phyloP scores from a whole-genome alignment of 768 basidiomycete genomes.

The Tulasnella sp. region DNA sequence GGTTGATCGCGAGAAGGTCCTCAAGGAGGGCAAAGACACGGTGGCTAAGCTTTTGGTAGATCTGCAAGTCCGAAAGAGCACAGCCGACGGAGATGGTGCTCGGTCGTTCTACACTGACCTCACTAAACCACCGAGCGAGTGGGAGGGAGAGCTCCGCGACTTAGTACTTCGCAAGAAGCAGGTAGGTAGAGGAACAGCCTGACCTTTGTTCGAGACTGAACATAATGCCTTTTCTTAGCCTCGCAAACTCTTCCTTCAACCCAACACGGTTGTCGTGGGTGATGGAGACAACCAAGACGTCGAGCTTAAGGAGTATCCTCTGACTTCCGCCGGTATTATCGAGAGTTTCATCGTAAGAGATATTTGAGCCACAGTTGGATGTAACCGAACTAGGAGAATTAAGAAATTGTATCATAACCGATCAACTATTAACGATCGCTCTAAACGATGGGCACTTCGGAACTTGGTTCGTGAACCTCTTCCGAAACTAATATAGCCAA shows the following conservation, averaged over 20 bases:
- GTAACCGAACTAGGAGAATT: slow-evolving; percentile 12
- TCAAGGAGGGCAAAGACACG: slow-evolving; percentile 64
- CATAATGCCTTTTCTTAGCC: slow-evolving; percentile 52
- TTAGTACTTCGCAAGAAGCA: slow-evolving; percentile 78
- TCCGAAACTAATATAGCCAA: slow-evolving; percentile 24
- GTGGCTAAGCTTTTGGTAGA: slow-evolving; percentile 77
- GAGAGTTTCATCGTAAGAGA: slow-evolving; percentile 79
- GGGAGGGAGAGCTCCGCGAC: slow-evolving; percentile 77
- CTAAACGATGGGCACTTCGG: slow-evolving; percentile 24
- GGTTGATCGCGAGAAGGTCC: slow-evolving; percentile 73
- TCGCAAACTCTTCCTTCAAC: slow-evolving; percentile 80
- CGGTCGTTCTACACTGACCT: slow-evolving; percentile 76
- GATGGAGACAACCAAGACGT: slow-evolving; percentile 51
- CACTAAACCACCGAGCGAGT: slow-evolving; percentile 70
- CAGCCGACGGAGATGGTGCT: slow-evolving; percentile 81
- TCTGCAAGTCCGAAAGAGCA: slow-evolving; percentile 83
- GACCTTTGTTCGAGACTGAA: background rate
- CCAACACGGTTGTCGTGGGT: slow-evolving; percentile 70
- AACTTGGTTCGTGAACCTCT: slow-evolving; percentile 14
- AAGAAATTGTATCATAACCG: slow-evolving; percentile 19
- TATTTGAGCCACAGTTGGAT: slow-evolving; percentile 47
- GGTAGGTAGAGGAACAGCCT: slow-evolving; percentile 49
- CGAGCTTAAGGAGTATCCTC: slow-evolving; percentile 75
- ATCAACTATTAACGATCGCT: background rate
- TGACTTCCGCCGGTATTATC: slow-evolving; percentile 72